These are phyloP conservation scores for Mrakia blollopis DNA, from an alignment of 768 basidiomycete species.

Conservation along the genomic window DNA sequence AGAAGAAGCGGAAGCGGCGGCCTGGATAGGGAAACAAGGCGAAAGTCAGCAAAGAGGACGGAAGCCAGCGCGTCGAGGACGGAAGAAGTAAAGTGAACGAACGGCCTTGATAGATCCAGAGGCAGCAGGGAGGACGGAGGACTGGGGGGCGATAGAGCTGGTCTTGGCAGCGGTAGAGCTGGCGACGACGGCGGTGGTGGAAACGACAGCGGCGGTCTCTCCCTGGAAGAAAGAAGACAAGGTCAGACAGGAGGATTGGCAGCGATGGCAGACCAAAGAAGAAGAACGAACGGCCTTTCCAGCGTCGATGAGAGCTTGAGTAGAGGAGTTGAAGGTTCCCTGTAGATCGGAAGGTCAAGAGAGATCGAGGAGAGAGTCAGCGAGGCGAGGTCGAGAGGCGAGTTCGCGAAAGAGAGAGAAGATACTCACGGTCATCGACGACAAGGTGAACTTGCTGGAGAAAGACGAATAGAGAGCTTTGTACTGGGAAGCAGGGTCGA, in stretches of 20 bases:
- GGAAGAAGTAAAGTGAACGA: not conserved
- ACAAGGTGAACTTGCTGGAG: not conserved
- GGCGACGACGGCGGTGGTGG: not conserved
- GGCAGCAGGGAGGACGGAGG: not conserved
- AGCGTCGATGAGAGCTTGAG: conserved; percentile 14
- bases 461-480: not conserved
- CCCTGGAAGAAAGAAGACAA: not conserved
- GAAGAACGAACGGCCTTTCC: not conserved
- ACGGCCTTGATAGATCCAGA: not conserved
- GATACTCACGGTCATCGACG: not conserved
- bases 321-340: not conserved
- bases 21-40: not conserved
- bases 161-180: not conserved
- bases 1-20: conserved; percentile 1
- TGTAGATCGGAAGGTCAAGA: not conserved
- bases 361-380: not conserved
- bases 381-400: not conserved
- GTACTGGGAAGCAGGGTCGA: not conserved
- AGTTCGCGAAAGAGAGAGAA: not conserved
- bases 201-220: not conserved
- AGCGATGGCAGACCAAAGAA: not conserved
- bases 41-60: not conserved
- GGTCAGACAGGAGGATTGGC: not conserved
- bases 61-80: not conserved
- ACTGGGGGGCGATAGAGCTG: not conserved